Evolutionary conservation across 2,329 filamentous ascomycete genomes (phyloP), one percentile per base, ranked within the genome.

Genomic region (Colletotrichum graminicola): DNA sequence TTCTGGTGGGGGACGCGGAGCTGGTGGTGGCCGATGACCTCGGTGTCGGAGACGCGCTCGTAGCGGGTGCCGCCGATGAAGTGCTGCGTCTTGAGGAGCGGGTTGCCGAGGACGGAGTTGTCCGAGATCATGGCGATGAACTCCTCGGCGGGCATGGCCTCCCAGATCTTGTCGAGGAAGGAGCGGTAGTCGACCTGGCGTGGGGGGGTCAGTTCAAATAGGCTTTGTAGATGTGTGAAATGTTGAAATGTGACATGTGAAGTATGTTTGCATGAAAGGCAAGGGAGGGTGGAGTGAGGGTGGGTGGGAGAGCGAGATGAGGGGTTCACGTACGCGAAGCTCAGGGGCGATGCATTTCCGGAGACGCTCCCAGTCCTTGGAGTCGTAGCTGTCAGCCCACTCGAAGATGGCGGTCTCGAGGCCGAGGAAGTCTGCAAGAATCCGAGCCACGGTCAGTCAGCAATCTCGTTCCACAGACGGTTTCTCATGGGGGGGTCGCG

Each of bases 171-270:
- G 78, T 89, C 84, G 63, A 89, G 85, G 79, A 91, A 88, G 51
- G 86, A 85, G 62, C 87, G 88, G 86, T 94, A 94, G 84, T 94
- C 92, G 76, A 94, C 87, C 85, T 91, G 32, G 21, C 32, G 18
- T 21, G 11, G 0, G 79, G 8, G 52, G 18, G 11, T 55, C 7
- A 55, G 52, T 14, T 21, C 12, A 6, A 6, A 41, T 2, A 5
- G 14, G 39, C 3, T 41, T 6, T 41, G 14, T 3, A 39, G 4
- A 18, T 41, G 39, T 41, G 39, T 16, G 47, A 6, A 2, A 23
- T 14, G 12, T 26, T 26, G 23, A 1, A 43, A 21, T 8, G 41
- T 7, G 18, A 21, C 10, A 7, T 43, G 41, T 8, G 41, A 43
- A 21, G 18, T 14, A 5, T 21, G 14, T 41, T 41, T n/a, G 47